Evolutionary conservation across 129 eudicot species (phyloP).

Genomic region (Gnaphalium uliginosum): DNA sequence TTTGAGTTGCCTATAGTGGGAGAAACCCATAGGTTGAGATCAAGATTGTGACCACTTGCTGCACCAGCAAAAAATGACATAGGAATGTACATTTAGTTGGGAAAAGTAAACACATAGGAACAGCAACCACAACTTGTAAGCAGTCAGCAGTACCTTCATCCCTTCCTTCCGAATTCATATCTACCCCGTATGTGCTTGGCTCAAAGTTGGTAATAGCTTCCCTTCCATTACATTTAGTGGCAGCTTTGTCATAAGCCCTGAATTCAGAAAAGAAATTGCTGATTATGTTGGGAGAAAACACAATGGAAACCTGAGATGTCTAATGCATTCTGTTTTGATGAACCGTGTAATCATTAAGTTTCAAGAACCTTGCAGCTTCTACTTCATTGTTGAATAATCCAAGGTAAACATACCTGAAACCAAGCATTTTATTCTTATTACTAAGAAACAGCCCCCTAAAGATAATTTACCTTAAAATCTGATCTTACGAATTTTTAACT

Average conservation of each 20-base stretch:
- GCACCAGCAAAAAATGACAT: conserved; percentile 23
- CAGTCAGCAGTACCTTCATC: conserved; percentile 50
- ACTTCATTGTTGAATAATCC: conserved; percentile 74
- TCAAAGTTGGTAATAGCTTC: conserved; percentile 80
- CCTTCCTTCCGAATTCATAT: conserved; percentile 29
- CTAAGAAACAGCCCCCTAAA: conserved; percentile 41
- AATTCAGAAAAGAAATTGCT: conserved; percentile 34
- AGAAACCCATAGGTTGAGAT: conserved; percentile 75
- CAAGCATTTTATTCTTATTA: conserved; percentile 56
- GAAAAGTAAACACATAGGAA: neutral
- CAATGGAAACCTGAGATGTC: conserved; percentile 16
- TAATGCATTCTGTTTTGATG: conserved; percentile 20
- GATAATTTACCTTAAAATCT: conserved; percentile 21
- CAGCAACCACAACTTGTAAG: conserved; percentile 2
- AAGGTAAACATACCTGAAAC: conserved; percentile 87
- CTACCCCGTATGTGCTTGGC: conserved; percentile 43
- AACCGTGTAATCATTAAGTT: conserved; percentile 33
- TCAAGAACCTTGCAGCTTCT: conserved; percentile 85
- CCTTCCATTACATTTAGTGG: conserved; percentile 55
- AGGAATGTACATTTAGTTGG: conserved; percentile 1
- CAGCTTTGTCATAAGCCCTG: conserved; percentile 88
- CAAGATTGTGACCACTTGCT: conserved; percentile 62
- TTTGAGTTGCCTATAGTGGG: conserved; percentile 44
- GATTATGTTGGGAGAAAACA: conserved; percentile 27
- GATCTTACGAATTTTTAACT: conserved; percentile 13